A percentile compares a stretch with the other conserved stretches of the same genome.
Evolutionary conservation across 2,329 filamentous ascomycete genomes (phyloP).

Genomic region (Huntiella savannae): DNA sequence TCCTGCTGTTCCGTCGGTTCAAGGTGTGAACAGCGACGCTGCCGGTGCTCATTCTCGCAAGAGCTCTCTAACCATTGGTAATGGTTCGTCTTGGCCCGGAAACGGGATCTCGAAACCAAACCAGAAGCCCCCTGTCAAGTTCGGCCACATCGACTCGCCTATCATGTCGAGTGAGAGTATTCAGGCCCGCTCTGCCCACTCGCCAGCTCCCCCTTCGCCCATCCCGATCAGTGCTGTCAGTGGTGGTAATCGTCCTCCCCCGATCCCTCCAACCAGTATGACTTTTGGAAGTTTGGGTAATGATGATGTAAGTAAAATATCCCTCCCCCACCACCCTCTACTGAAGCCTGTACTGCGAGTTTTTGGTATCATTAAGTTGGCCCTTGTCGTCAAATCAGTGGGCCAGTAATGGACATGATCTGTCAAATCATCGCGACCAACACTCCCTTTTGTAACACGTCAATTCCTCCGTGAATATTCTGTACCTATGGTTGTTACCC

Average conservation of each 20-base stretch:
- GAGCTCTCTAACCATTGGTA: slow-evolving; percentile 78
- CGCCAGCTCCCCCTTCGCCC: slow-evolving; percentile 77
- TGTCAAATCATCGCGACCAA: too few relatives aligned
- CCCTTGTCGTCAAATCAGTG: too few relatives aligned
- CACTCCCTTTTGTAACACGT: too few relatives aligned
- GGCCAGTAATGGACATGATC: too few relatives aligned
- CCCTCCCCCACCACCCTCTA: neutral
- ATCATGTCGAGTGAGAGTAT: slow-evolving; percentile 48
- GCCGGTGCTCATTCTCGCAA: slow-evolving; percentile 64
- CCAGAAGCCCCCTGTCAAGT: slow-evolving; percentile 52
- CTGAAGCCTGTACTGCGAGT: too few relatives aligned
- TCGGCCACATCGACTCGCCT: slow-evolving; percentile 58
- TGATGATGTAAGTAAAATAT: slow-evolving; percentile 50
- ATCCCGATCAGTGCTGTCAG: slow-evolving; percentile 66
- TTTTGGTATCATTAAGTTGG: too few relatives aligned
- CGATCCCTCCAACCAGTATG: slow-evolving; percentile 51
- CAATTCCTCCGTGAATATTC: too few relatives aligned
- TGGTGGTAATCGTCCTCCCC: slow-evolving; percentile 71
- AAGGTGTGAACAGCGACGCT: slow-evolving; percentile 8
- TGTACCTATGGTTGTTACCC: too few relatives aligned
- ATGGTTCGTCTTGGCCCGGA: slow-evolving; percentile 54
- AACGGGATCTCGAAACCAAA: slow-evolving; percentile 50
- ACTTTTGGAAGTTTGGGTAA: slow-evolving; percentile 71
- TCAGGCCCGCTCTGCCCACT: slow-evolving; percentile 36
- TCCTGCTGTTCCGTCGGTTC: slow-evolving; percentile 41